Conservation (phyloP, 345 rosid genomes). For the Ceriops zippeliana region DNA sequence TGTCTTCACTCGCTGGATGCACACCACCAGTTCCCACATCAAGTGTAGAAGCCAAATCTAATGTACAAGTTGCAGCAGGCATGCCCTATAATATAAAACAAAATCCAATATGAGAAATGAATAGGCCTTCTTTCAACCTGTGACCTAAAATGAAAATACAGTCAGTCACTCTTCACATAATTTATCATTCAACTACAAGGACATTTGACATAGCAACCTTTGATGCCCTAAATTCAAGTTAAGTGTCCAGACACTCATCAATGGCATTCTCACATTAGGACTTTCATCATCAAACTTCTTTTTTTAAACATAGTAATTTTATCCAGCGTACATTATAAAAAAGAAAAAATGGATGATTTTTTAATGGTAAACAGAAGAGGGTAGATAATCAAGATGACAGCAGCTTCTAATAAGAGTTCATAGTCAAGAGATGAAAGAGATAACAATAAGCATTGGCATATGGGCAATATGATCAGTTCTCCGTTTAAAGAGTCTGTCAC, state of each 20-base stretch:
- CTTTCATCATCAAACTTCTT: background rate
- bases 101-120: slow-evolving; percentile 4
- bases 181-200: too few species aligned
- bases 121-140: too few species aligned
- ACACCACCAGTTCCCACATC: slow-evolving; percentile 61
- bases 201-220: too few species aligned
- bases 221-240: too few species aligned
- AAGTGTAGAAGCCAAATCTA: slow-evolving; percentile 87
- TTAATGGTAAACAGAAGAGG: background rate
- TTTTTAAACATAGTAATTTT: background rate
- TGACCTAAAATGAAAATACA: too few species aligned
- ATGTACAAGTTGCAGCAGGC: slow-evolving; percentile 58
- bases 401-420: too few species aligned
- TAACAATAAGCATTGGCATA: too few species aligned
- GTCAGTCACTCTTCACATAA: too few species aligned
- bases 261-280: background rate
- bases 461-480: too few species aligned
- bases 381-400: too few species aligned
- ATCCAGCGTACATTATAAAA: background rate
- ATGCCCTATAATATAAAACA: slow-evolving; percentile 44
- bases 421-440: too few species aligned
- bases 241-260: too few species aligned
- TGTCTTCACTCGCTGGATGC: slow-evolving; percentile 56
- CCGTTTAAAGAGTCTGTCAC: background rate
- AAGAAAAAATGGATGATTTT: background rate